Evolutionary conservation across 2,329 filamentous ascomycete genomes (phyloP).

Genomic region (Curvularia sp.): DNA sequence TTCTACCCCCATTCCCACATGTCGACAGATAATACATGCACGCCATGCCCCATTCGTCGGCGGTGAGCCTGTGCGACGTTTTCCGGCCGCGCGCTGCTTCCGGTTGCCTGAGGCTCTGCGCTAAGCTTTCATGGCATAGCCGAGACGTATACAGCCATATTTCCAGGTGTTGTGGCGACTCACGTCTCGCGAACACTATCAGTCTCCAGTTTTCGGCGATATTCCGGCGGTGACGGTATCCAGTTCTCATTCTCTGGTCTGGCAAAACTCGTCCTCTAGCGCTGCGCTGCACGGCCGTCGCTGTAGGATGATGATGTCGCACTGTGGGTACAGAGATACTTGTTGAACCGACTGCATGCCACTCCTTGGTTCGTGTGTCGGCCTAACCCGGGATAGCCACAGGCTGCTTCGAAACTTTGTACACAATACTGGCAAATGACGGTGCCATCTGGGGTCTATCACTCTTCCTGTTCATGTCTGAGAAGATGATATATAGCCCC

Average conservation of each 20-base stretch:
- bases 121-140: constrained; percentile 26
- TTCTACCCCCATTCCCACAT: constrained; percentile 18
- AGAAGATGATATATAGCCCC: constrained; percentile 36
- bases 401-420: constrained; percentile 23
- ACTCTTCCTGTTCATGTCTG: not conserved
- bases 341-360: constrained; percentile 30
- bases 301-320: constrained; percentile 38
- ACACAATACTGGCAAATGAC: constrained; percentile 28
- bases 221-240: constrained; percentile 36
- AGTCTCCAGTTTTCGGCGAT: constrained; percentile 34
- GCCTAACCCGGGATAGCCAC: constrained; percentile 33
- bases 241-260: constrained; percentile 39
- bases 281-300: constrained; percentile 24
- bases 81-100: constrained; percentile 36
- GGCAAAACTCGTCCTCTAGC: constrained; percentile 35
- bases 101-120: constrained; percentile 31
- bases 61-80: constrained; percentile 24
- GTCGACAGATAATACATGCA: constrained; percentile 12
- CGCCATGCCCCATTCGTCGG: constrained; percentile 15
- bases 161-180: constrained; percentile 34
- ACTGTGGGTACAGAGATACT: constrained; percentile 39
- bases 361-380: constrained; percentile 22
- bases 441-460: constrained; percentile 28
- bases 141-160: constrained; percentile 20
- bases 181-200: constrained; percentile 29